Evolutionary conservation across 1,139 yeast genomes (phyloP).

Genomic region (Scheffersomyces titani): DNA sequence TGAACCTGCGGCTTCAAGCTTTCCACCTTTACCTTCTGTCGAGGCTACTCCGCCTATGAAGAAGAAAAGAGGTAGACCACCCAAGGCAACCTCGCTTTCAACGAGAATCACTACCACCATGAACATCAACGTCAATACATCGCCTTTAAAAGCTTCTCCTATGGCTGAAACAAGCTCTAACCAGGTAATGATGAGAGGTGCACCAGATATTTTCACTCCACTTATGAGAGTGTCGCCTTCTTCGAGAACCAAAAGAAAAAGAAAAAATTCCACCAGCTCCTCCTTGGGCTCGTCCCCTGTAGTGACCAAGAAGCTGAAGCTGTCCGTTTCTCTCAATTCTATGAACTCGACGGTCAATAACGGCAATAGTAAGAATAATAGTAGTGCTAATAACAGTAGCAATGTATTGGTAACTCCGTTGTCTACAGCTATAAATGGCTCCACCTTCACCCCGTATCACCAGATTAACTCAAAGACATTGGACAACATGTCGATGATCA

Average conservation of each 20-base stretch:
- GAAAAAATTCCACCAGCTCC: slow-evolving; percentile 9
- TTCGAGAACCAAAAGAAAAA: slow-evolving; percentile 14
- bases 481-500: slow-evolving; percentile 37
- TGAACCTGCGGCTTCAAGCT: not conserved
- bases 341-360: slow-evolving; percentile 4
- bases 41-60: slow-evolving; percentile 26
- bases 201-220: slow-evolving; percentile 50
- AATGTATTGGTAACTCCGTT: slow-evolving; percentile 22
- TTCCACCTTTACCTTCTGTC: not conserved
- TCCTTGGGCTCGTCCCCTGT: slow-evolving; percentile 8
- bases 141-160: slow-evolving; percentile 20
- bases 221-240: slow-evolving; percentile 48
- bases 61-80: slow-evolving; percentile 51
- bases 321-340: not conserved
- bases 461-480: slow-evolving; percentile 35
- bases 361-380: slow-evolving; percentile 9
- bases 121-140: slow-evolving; percentile 44
- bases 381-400: slow-evolving; percentile 9
- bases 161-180: slow-evolving; percentile 37
- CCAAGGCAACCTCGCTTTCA: slow-evolving; percentile 43
- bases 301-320: slow-evolving; percentile 4
- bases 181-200: slow-evolving; percentile 41
- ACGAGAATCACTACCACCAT: slow-evolving; percentile 44
- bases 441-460: slow-evolving; percentile 20
- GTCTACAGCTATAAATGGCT: slow-evolving; percentile 17